Conservation (phyloP, 148 eudicot genomes). For the Rhododendron ferrugineum region DNA sequence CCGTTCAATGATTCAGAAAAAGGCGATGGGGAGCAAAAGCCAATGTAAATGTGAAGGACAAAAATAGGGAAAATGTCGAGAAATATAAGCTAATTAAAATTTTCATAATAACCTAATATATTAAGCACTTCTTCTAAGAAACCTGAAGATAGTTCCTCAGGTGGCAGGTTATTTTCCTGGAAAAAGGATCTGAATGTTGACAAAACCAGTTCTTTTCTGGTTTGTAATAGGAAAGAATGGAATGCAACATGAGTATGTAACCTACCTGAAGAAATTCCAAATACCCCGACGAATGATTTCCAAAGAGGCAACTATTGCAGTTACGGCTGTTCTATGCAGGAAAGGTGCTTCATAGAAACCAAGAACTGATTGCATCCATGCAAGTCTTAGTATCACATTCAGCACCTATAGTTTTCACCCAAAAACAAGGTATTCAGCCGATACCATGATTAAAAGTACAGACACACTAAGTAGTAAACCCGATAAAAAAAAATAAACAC, state of each 20-base stretch:
- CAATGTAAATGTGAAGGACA: not conserved
- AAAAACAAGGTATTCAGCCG: not conserved
- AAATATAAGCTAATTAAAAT: not conserved
- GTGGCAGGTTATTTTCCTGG: not conserved
- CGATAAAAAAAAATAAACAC: not conserved
- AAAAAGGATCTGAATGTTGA: not conserved
- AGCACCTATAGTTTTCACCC: slow-evolving; percentile 24
- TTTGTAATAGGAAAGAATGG: not conserved
- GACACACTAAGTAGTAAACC: not conserved
- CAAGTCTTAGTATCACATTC: slow-evolving; percentile 45
- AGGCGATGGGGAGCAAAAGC: not conserved
- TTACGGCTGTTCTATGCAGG: slow-evolving; percentile 33
- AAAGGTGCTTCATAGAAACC: slow-evolving; percentile 33
- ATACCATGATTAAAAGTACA: not conserved
- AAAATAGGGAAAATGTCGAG: not conserved
- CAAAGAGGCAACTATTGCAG: slow-evolving; percentile 36
- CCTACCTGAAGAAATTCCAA: slow-evolving; percentile 59
- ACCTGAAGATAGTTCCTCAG: not conserved
- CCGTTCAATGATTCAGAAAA: not conserved
- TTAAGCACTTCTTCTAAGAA: not conserved
- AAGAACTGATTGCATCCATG: slow-evolving; percentile 52
- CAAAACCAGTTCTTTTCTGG: not conserved
- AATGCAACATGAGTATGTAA: not conserved
- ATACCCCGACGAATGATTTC: slow-evolving; percentile 60
- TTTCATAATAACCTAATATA: not conserved